Conservation (phyloP, 1,284 basidiomycete species). For the Bjerkandera adusta region DNA sequence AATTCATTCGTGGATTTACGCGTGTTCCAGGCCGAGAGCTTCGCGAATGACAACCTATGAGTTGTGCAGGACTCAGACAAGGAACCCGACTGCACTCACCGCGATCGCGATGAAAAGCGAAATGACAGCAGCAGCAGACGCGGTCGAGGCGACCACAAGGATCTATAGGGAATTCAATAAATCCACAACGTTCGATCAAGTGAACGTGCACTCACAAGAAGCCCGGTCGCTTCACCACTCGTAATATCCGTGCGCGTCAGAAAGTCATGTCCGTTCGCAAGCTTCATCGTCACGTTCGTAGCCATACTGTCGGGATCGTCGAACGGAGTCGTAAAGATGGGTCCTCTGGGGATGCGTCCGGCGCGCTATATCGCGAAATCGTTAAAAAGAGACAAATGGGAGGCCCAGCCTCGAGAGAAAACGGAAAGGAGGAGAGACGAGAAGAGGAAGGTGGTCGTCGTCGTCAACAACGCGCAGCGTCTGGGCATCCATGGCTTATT, state of each 20-base stretch:
- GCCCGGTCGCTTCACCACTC: constrained; percentile 7
- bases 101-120: constrained; percentile 25
- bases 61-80: not conserved
- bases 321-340: too few relatives aligned
- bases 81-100: constrained; percentile 16
- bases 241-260: constrained; percentile 2
- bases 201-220: constrained; percentile 8
- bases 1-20: constrained; percentile 27
- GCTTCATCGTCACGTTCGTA: constrained; percentile 1
- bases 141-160: constrained; percentile 23
- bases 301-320: constrained; percentile 1
- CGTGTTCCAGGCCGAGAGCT: constrained; percentile 35
- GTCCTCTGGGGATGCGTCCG: not conserved
- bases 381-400: not conserved
- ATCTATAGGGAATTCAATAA: constrained; percentile 17
- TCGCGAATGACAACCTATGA: not conserved
- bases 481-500: too few relatives aligned
- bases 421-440: not conserved
- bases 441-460: not conserved
- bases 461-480: not conserved
- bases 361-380: not conserved
- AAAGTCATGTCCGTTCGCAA: constrained; percentile 16
- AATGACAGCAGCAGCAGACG: constrained; percentile 24
- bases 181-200: too few relatives aligned
- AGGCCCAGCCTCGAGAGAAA: not conserved